phyloP scores from a whole-genome alignment of 331 rosid genomes.

The Cydonia oblonga region DNA sequence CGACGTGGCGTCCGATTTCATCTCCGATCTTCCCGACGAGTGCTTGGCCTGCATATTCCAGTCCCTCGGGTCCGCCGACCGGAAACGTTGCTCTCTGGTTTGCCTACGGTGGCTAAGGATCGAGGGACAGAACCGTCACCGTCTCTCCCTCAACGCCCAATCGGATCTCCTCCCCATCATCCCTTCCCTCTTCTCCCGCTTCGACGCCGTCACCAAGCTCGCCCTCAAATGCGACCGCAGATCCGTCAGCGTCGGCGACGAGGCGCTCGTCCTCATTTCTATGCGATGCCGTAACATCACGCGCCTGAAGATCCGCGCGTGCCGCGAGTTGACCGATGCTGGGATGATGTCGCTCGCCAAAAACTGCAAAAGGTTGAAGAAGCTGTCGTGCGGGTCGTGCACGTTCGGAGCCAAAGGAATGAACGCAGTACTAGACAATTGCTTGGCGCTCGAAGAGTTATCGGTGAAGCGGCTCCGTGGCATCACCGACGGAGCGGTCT shows the following conservation, averaged over 20 bases:
- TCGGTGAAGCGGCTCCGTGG: constrained; percentile 92
- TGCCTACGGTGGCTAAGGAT: constrained; percentile 77
- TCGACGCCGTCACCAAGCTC: constrained; percentile 83
- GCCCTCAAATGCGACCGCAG: constrained; percentile 91
- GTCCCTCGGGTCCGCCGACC: constrained; percentile 61
- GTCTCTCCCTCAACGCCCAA: constrained; percentile 68
- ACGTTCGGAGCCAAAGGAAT: constrained; percentile 77
- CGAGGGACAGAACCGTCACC: constrained; percentile 92
- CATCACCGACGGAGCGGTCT: constrained; percentile 44
- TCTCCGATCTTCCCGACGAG: constrained; percentile 75
- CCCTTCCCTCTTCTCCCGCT: constrained; percentile 60
- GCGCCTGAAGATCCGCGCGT: constrained; percentile 90
- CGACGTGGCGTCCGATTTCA: constrained; percentile 36
- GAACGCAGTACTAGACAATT: constrained; percentile 80
- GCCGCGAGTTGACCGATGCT: constrained; percentile 64
- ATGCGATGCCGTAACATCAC: constrained; percentile 70
- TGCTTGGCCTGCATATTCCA: constrained; percentile 77
- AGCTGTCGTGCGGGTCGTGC: constrained; percentile 94
- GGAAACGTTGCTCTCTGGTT: constrained; percentile 76
- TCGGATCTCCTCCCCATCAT: constrained; percentile 41
- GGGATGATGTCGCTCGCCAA: constrained; percentile 72
- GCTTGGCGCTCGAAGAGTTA: constrained; percentile 61
- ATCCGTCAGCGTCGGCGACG: constrained; percentile 65
- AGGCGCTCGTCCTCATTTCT: constrained; percentile 58
- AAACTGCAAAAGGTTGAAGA: constrained; percentile 82